Base-by-base conservation (phyloP, 208 protist species). In the Hexamita inflata region DNA sequence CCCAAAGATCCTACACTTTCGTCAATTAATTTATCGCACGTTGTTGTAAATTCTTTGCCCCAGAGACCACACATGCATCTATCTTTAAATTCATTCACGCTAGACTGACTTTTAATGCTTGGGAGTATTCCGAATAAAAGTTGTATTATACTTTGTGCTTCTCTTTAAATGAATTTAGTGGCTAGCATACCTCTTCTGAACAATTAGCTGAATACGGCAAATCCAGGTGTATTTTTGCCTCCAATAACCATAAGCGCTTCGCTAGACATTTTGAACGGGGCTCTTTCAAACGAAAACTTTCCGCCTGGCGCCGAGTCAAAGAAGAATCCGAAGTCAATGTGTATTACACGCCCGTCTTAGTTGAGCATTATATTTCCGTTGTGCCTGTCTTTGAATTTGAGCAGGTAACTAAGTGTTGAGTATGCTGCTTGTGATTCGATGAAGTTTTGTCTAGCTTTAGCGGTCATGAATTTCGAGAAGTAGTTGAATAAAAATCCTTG, bases 331-430 rank as follows among this genome's bases (percentile, higher is more conserved):
- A 70, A 70, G 38, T 70, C 64, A 32, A 70, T 70, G 42, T 70
- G 32, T 11, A 70, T 45, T 24, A 70, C n/a, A 19, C 9, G 11
- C 26, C 64, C 26, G n/a, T 70, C 15, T n/a, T 40, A n/a, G 7
- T 70, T 70, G 2, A 70, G 11, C 64, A 70, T 70, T 19, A 70
- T 70, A 38, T 70, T 70, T n/a, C 64, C 64, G n/a, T 70, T 70
- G 35, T 70, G 64, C 7, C 64, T 4, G 38, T 70, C 64, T 49
- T 70, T 70, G 64, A 70, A 70, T 15, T n/a, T 24, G 7, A 70
- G n/a, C 7, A 70, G 11, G n/a, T 70, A 70, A 4, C 35, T 45
- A 45, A 45, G 35, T 45, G 42, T 40, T 45, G 64, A 13, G 35
- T 13, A 70, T 24, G 11, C 9, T 28, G 64, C 64, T 19, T 45